A percentile compares a stretch with the other conserved stretches of the same genome.
phyloP scores from a whole-genome alignment of 2,329 filamentous ascomycete species.

The Pseudopithomyces chartarum region DNA sequence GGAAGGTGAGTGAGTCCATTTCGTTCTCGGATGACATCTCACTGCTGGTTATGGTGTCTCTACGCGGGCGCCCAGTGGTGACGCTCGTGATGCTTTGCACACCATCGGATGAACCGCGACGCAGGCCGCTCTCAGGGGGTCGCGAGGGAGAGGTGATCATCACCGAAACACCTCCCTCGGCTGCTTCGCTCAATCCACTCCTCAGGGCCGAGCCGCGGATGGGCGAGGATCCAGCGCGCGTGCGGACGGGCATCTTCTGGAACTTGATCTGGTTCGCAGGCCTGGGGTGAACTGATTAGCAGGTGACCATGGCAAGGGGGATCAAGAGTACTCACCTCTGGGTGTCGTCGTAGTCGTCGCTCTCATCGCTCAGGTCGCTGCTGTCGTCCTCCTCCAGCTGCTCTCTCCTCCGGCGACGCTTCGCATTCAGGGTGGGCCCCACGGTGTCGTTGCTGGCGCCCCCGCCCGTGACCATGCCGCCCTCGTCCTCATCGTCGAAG shows the following conservation, averaged over 20 bases:
- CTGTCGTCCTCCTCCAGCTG: conserved; percentile 85
- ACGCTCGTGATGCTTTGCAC: conserved; percentile 68
- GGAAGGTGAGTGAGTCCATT: conserved; percentile 69
- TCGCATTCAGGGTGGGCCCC: conserved; percentile 66
- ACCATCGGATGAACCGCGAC: conserved; percentile 73
- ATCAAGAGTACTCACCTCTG: conserved; percentile 32
- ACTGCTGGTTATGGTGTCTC: conserved; percentile 81
- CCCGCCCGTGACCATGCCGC: conserved; percentile 70
- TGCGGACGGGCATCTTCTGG: conserved; percentile 89
- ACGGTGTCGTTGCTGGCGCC: conserved; percentile 69
- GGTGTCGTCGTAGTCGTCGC: conserved; percentile 73
- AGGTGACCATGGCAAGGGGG: neutral
- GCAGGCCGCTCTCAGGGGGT: conserved; percentile 52
- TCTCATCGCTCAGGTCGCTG: conserved; percentile 83
- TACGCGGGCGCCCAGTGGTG: conserved; percentile 66
- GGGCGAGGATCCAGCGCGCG: conserved; percentile 86
- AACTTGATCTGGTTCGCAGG: conserved; percentile 93
- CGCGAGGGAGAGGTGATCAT: conserved; percentile 61
- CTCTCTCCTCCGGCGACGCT: conserved; percentile 70
- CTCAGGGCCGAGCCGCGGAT: conserved; percentile 58
- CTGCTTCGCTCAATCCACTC: conserved; percentile 57
- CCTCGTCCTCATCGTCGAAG: conserved; percentile 73
- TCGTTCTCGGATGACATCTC: conserved; percentile 85
- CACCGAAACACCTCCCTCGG: conserved; percentile 57
- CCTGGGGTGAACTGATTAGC: conserved; percentile 37